phyloP scores from a whole-genome alignment of 1,284 basidiomycete species.

The Apiotrichum veenhuisii region DNA sequence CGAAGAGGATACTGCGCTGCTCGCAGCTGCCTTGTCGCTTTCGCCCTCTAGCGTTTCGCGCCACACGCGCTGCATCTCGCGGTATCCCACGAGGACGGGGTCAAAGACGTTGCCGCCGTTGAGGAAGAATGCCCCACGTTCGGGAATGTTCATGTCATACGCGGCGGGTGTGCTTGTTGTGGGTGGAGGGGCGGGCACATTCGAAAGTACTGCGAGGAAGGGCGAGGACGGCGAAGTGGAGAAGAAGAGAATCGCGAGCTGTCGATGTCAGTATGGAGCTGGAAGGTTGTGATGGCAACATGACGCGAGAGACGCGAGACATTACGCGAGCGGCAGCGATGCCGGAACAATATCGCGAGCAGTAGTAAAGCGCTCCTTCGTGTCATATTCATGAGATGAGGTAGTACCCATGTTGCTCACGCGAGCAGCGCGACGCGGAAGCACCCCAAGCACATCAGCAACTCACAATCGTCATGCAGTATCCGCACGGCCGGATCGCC shows the following conservation, averaged over 20 bases:
- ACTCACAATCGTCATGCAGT: slow-evolving; percentile 36
- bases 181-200: neutral
- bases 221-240: slow-evolving; percentile 41
- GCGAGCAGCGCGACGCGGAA: too few relatives aligned
- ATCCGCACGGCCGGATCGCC: slow-evolving; percentile 34
- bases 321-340: too few relatives aligned
- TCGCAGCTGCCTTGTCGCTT: neutral
- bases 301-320: too few relatives aligned
- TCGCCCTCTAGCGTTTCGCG: slow-evolving; percentile 4
- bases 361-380: too few relatives aligned
- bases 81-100: slow-evolving; percentile 33
- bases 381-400: too few relatives aligned
- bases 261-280: neutral
- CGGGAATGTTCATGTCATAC: slow-evolving; percentile 19
- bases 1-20: neutral
- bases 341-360: too few relatives aligned
- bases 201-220: slow-evolving; percentile 24
- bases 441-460: too few relatives aligned
- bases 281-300: too few relatives aligned
- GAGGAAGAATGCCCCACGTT: slow-evolving; percentile 30
- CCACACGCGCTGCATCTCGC: slow-evolving; percentile 20
- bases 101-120: slow-evolving; percentile 35
- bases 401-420: too few relatives aligned
- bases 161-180: slow-evolving; percentile 4
- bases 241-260: slow-evolving; percentile 38